Evolutionary conservation across 129 eudicot species (phyloP), one percentile per base, ranked within the genome.

Genomic region (Escallonia rubra): DNA sequence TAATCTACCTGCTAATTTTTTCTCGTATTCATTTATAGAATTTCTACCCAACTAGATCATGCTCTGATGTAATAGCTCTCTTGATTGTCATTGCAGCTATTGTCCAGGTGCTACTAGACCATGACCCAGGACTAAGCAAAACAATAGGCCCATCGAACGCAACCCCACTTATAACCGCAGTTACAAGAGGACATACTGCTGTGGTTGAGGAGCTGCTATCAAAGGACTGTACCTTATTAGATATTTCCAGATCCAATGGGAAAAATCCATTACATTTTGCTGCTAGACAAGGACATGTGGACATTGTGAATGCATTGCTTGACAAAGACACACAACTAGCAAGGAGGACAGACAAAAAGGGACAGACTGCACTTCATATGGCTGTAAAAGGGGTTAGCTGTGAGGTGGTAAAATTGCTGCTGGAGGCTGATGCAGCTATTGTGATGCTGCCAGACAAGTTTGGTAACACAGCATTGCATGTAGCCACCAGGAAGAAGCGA

Each of bases 321-420:
- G 74, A 83, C n/a, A 86, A 80, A 66, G 96, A 89, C 63, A 78
- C 92, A 5, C 66, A 67, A 41, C 63, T 89, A 72, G 96, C 89
- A 57, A 78, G 85, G 67, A 85, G 81, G 67, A 85, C 90, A 40
- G 96, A 89, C 75, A 89, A 69, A 59, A 89, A 89, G 76, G 89
- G 92, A 51, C 96, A 89, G 57, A 85, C 96, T 43, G 89, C 92
- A n/a, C 79, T 89, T 58, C 96, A 89, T 74, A 85, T 89, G 96
- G 96, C 92, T 60, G 96, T 85, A 46, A 89, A 89, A 83, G 96
- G 96, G 41, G 70, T 63, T 59, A 83, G 73, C 66, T 63, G 76
- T 62, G 96, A 85, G 73, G 92, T 81, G 50, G 96, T 89, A 39
- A 83, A 74, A 49, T 80, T 82, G 73, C 81, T 89, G 59, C 78